phyloP scores from a whole-genome alignment of 164 flowering plant genomes.

The Platanus orientalis region DNA sequence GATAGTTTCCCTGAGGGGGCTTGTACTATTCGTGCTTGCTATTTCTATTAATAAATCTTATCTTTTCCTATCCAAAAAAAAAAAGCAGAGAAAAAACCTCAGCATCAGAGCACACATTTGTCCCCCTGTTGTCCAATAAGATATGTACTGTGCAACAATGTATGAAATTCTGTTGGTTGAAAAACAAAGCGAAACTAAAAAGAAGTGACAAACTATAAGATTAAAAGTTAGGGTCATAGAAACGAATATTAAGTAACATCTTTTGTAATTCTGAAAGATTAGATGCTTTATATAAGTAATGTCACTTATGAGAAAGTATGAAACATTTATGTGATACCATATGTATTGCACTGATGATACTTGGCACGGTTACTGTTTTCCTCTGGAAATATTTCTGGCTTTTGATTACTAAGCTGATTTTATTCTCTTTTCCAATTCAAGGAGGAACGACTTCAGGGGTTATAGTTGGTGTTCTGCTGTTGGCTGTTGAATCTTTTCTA shows the following conservation, averaged over 20 bases:
- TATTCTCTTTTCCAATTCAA: slow-evolving; percentile 12
- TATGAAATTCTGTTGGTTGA: background rate
- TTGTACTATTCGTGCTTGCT: no score
- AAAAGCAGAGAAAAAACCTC: background rate
- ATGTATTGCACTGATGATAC: background rate
- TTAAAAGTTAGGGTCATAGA: background rate
- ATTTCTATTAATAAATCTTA: no score
- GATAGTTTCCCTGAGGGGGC: no score
- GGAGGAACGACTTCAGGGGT: slow-evolving; percentile 55
- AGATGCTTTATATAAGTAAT: no score
- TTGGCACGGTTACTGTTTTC: background rate
- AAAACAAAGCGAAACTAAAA: background rate
- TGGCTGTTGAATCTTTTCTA: slow-evolving; percentile 36
- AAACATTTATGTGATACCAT: background rate
- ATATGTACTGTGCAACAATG: background rate
- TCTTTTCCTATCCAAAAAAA: no score
- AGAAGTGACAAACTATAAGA: background rate
- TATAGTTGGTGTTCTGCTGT: slow-evolving; percentile 51
- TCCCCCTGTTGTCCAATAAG: background rate
- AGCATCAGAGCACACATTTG: background rate
- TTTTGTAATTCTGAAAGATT: no score
- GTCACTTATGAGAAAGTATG: no score
- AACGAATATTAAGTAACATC: background rate
- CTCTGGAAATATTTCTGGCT: background rate
- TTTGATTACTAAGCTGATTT: slow-evolving; percentile 1